Evolutionary conservation across 805 yeast species (phyloP), one percentile per base, ranked within the genome.

Genomic region (Candida sithepensis): DNA sequence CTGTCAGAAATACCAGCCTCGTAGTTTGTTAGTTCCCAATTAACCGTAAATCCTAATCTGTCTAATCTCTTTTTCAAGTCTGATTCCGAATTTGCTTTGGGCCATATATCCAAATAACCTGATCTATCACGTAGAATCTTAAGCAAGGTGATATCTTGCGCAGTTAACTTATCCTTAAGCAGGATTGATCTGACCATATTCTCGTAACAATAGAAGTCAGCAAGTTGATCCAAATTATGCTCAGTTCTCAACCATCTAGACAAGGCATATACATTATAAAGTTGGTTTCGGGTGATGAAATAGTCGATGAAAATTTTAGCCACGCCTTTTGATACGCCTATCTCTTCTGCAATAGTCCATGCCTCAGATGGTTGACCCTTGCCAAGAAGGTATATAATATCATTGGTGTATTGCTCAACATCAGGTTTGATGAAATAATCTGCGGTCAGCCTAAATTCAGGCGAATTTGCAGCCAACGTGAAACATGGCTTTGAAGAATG

Each of bases 141-240:
- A 16, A 45, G 43, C 28, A 45, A 20, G 3, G 32, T 16, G 38
- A 34, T 34, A 12, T 34, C 21, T 34, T 34, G n/a, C 20, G 10
- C 21, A 12, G 6, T 16, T n/a, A 43, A 40, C 41, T 41, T 43
- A n/a, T n/a, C 30, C 9, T 34, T 18, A 10, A 12, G 24, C 16
- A 45, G 24, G 24, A 45, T 22, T 9, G 22, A 23, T 28, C 40
- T 18, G 3, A 45, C 24, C 13, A 45, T 20, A 20, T 40, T 24
- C 41, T 45, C 48, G 22, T 45, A 45, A 14, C 48, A 45, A 18
- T 45, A 41, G 20, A 36, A 45, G n/a, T 45, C 48, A 14, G 44
- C 14, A 22, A 45, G 28, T 14, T 45, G 39, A 19, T 40, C 41
- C 21, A 45, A 23, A 16, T 43, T 41, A 34, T 41, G 40, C 18